These are phyloP conservation scores for Colletotrichum simmondsii DNA, from an alignment of 2,329 filamentous ascomycete species.

Conservation along the genomic window DNA sequence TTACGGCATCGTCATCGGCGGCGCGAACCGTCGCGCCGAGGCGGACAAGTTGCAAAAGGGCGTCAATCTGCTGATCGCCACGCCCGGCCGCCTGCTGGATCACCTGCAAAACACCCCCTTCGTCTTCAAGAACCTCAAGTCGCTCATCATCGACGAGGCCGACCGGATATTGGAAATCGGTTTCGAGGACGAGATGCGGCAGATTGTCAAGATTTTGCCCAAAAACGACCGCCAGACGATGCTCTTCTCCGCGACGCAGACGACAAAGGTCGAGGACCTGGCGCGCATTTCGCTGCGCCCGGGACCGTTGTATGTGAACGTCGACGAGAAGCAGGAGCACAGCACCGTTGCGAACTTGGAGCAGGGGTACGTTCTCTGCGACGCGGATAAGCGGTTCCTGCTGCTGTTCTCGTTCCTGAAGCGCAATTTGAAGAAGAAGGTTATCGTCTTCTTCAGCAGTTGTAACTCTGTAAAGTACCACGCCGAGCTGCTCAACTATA, in stretches of 20 bases:
- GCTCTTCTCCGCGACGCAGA: constrained; percentile 99
- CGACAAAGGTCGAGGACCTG: constrained; percentile 97
- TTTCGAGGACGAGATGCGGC: constrained; percentile 98
- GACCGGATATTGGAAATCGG: constrained; percentile 97
- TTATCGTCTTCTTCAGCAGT: constrained; percentile 95
- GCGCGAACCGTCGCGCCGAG: constrained; percentile 90
- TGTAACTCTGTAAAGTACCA: constrained; percentile 97
- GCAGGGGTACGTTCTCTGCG: constrained; percentile 95
- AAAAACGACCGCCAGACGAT: constrained; percentile 91
- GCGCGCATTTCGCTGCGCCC: constrained; percentile 92
- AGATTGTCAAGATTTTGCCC: constrained; percentile 94
- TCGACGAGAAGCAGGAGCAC: constrained; percentile 89
- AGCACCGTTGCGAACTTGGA: constrained; percentile 94
- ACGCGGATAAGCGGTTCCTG: constrained; percentile 92
- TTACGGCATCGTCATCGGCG: constrained; percentile 95
- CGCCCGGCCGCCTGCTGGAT: constrained; percentile 90
- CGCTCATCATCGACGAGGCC: constrained; percentile 94
- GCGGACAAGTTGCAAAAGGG: constrained; percentile 94
- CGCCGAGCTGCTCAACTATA: constrained; percentile 95
- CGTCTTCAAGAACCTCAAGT: constrained; percentile 90
- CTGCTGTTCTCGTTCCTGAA: constrained; percentile 95
- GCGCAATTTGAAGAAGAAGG: constrained; percentile 92
- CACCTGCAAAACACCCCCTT: constrained; percentile 95
- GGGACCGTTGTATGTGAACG: constrained; percentile 96
- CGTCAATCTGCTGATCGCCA: constrained; percentile 94